Base-by-base conservation (phyloP, 2,329 filamentous ascomycete species). In the Colletotrichum siamense region DNA sequence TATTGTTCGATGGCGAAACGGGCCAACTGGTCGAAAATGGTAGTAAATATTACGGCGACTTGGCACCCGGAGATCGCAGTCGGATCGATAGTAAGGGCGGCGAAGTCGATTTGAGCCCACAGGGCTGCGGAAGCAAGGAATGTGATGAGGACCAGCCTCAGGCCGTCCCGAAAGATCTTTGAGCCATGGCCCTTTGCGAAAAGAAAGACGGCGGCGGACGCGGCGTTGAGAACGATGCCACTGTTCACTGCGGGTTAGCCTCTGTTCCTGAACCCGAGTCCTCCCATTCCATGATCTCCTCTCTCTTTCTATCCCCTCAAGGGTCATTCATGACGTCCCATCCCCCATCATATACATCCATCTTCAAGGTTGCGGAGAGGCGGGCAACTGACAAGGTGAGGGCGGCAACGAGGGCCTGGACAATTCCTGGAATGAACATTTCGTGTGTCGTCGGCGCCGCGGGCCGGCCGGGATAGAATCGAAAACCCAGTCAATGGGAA, bases 61-160 rank as follows among this genome's bases (percentile, higher is more conserved):
- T 91, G 90, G 80, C 91, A 93, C 15, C 85, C 83, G 18, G 85
- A 82, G 22, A 83, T 75, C 36, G 87, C 86, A 36, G 81, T 82
- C 39, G 86, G 81, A 77, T 88, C 83, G 81, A 91, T 85, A 69
- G 90, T 80, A 28, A 88, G 88, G 32, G 89, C 83, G 71, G 89
- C 82, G 77, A 92, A 92, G 73, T 87, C 87, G 77, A 86, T 81
- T 55, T 89, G 83, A 63, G 90, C 89, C 91, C 91, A 92, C 65
- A 90, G 84, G 78, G 87, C 86, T 34, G 89, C 85, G 73, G 87
- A 85, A 30, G 87, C 77, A 80, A 92, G 86, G 81, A 91, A 92
- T 78, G 85, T 82, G 80, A 88, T 84, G 89, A 92, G 90, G 90
- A 88, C 90, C 90, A 92, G 91, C 90, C 91, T 92, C 90, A 88